Percentiles rank a stretch among this genome's conserved stretches.
Conservation (phyloP, 257 asterid genomes). For the Capsicum chinense region DNA sequence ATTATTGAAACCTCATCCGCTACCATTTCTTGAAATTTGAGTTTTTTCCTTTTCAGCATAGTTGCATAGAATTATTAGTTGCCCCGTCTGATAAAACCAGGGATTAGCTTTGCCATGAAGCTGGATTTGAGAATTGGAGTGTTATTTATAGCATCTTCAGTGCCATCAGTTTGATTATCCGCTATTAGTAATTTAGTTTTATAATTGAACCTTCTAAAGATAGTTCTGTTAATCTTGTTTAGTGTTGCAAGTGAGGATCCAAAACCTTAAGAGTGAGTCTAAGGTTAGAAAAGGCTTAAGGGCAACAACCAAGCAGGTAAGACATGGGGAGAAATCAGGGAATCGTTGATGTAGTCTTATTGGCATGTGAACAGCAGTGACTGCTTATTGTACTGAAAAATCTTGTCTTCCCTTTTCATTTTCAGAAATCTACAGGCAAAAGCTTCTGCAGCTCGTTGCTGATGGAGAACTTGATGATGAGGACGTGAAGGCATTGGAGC, state of each 20-base stretch:
- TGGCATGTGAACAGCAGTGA: slow-evolving; percentile 15
- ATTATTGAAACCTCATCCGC: not conserved
- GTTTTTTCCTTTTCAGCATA: not conserved
- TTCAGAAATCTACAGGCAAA: slow-evolving; percentile 84
- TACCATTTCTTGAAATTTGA: not conserved
- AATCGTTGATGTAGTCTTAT: slow-evolving; percentile 15
- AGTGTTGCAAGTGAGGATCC: slow-evolving; percentile 20
- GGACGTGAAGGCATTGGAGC: slow-evolving; percentile 76
- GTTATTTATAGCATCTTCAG: slow-evolving; percentile 13
- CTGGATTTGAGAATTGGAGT: slow-evolving; percentile 13
- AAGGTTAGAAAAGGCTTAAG: not conserved
- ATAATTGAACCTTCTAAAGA: not conserved
- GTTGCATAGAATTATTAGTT: not conserved
- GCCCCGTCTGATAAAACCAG: not conserved
- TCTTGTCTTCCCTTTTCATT: slow-evolving; percentile 27
- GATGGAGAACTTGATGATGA: slow-evolving; percentile 88
- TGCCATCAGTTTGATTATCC: not conserved
- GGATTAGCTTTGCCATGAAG: not conserved
- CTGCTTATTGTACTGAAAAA: not conserved
- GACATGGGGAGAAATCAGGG: not conserved
- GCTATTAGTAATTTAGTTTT: not conserved
- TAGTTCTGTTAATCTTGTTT: not conserved
- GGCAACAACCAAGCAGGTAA: not conserved
- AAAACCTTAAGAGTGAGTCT: not conserved
- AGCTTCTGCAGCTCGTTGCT: slow-evolving; percentile 74